Base-by-base conservation (phyloP, 768 basidiomycete genomes). In the Trametes gibbosa region DNA sequence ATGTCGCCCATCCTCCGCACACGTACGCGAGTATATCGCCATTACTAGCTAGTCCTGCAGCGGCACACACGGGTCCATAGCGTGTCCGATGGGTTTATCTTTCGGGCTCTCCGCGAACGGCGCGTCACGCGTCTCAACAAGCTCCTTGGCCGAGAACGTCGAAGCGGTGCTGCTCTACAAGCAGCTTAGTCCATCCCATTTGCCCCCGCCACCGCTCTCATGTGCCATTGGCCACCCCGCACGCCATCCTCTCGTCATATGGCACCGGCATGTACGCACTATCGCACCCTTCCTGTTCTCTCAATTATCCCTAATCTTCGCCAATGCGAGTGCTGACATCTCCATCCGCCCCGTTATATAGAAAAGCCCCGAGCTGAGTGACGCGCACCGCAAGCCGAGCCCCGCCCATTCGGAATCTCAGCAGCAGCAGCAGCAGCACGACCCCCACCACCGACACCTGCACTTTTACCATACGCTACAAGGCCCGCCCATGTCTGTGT, bases 401-500 rank as follows among this genome's bases (percentile, higher is more conserved):
- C 43, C 56, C 54, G 40, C 59, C 9, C 59, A 24, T 10, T 39
- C 37, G 37, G 66, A 67, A 75, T n/a, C n/a, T n/a, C 29, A 32
- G 29, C 29, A 32, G 29, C 29, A 32, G 5, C 29, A 32, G 29
- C 29, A 4, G 29, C 29, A 4, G 29, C 29, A 32, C 29, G 29
- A 32, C 29, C 29, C 29, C 29, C 45, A 13, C 24, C 47, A 49
- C 17, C 25, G 29, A 41, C 42, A 23, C 46, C 46, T 14, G 25
- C 27, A 32, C 25, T n/a, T 5, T 12, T 17, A 29, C 21, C 42
- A 43, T 12, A 19, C 12, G 6, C 53, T 13, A 10, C 40, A 39
- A 4, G 50, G 45, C 24, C 16, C 50, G 35, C 64, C 60, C 53
- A 72, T 72, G 70, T 61, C 69, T 41, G 68, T 62, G 16, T 56